Conservation (phyloP, 805 yeast genomes). For the Metschnikowia vanudenii region DNA sequence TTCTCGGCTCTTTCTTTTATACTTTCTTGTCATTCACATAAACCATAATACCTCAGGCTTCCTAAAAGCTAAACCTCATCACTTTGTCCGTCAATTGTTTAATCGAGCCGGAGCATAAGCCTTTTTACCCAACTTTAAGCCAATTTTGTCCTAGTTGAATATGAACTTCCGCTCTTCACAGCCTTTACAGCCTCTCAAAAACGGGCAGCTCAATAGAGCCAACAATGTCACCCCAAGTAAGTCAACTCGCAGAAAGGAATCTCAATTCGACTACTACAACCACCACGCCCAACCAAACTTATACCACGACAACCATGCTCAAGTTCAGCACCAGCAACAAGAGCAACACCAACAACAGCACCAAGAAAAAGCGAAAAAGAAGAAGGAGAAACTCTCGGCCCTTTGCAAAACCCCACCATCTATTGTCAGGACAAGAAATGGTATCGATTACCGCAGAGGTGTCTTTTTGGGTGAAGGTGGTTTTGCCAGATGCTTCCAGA, state of each 20-base stretch:
- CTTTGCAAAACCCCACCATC: slow-evolving; percentile 97
- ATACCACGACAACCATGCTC: slow-evolving; percentile 17
- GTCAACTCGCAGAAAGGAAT: slow-evolving; percentile 24
- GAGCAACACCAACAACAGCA: slow-evolving; percentile 23
- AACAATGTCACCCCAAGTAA: slow-evolving; percentile 42
- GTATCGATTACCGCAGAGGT: slow-evolving; percentile 89
- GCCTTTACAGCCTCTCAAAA: slow-evolving; percentile 55
- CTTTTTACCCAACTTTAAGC: no score
- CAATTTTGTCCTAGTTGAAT: background rate
- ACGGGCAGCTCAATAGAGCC: slow-evolving; percentile 51
- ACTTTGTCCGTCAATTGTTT: background rate
- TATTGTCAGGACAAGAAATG: slow-evolving; percentile 79
- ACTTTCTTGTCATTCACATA: background rate
- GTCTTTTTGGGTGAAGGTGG: slow-evolving; percentile 96
- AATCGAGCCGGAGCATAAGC: no score
- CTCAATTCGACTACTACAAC: slow-evolving; percentile 22
- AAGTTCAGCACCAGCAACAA: slow-evolving; percentile 23
- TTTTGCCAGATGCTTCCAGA: slow-evolving; percentile 97
- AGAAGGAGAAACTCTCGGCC: slow-evolving; percentile 85
- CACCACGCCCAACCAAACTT: slow-evolving; percentile 14
- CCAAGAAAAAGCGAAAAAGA: slow-evolving; percentile 46
- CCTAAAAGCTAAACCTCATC: background rate
- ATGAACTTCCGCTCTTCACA: slow-evolving; percentile 30
- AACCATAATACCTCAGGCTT: background rate
- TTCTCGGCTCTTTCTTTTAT: background rate